Conservation (phyloP, 768 basidiomycete genomes). For the Boletus huronensis region DNA sequence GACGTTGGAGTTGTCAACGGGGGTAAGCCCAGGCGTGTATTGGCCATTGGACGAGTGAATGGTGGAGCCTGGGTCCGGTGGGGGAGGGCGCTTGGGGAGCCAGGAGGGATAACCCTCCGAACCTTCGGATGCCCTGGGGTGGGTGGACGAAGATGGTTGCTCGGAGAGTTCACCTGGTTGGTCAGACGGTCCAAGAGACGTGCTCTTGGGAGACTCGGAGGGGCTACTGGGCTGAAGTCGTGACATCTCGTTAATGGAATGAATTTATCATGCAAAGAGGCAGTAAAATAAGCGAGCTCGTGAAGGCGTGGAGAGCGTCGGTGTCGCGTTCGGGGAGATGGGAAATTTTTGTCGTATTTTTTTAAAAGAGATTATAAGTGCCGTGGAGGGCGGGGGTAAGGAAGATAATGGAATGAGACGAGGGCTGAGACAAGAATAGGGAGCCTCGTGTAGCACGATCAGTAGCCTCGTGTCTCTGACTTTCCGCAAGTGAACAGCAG, state of each 20-base stretch:
- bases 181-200: slow-evolving; percentile 26
- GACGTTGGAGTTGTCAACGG: slow-evolving; percentile 33
- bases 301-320: slow-evolving; percentile 25
- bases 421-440: slow-evolving; percentile 24
- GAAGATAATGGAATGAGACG: slow-evolving; percentile 16
- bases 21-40: slow-evolving; percentile 32
- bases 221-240: slow-evolving; percentile 31
- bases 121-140: slow-evolving; percentile 36
- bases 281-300: slow-evolving; percentile 30
- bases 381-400: slow-evolving; percentile 20
- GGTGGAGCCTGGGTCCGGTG: slow-evolving; percentile 71
- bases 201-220: slow-evolving; percentile 32
- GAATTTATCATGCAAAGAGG: slow-evolving; percentile 27
- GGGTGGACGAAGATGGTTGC: slow-evolving; percentile 35
- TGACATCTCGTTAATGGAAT: slow-evolving; percentile 37
- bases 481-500: slow-evolving; percentile 36
- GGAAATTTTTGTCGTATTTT: slow-evolving; percentile 17
- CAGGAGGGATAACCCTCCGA: slow-evolving; percentile 80
- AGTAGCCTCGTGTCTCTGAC: slow-evolving; percentile 48
- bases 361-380: slow-evolving; percentile 17
- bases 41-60: slow-evolving; percentile 54
- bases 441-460: slow-evolving; percentile 46
- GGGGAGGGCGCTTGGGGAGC: slow-evolving; percentile 76
- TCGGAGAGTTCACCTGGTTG: slow-evolving; percentile 30
- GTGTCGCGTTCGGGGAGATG: slow-evolving; percentile 33